Evolutionary conservation across 2,329 filamentous ascomycete genomes (phyloP), one percentile per base, ranked within the genome.

Genomic region (Fusarium sp.): DNA sequence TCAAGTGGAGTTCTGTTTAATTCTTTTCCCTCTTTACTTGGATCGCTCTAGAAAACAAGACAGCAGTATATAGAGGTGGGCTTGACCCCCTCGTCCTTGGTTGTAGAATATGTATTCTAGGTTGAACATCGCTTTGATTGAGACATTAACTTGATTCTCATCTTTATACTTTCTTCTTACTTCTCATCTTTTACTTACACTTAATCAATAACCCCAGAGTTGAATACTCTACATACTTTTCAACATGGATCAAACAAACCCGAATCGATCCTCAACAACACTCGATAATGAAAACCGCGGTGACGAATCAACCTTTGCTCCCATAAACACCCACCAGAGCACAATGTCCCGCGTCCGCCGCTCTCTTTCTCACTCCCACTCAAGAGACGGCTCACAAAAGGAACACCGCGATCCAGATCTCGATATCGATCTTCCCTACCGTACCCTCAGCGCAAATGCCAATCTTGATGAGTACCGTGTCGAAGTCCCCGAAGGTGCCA

Each of bases 381-480:
- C 47, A 30, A 51, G 47, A 30, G 60, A 69, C 31, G 38, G 55
- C 15, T 68, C 71, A 9, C 74, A 36, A 9, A 82, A 82, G 61
- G 80, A 82, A 59, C 49, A 68, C 12, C 73, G 74, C 42, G 80
- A 83, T 64, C 81, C 81, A 9, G 70, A 79, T 28, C 74, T 83
- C 49, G 84, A 86, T 71, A 73, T 84, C 50, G 83, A 91, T 72
- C 83, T 93, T 1, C 91, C 91, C 4, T 88, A 88, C 73, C 87
- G 90, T 67, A 90, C 88, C 16, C 81, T 93, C 30, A 88, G 81
- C 65, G 81, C 83, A 54, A 78, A 80, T 38, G 88, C 88, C 65
- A 87, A 91, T 75, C 80, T 93, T 57, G 83, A 85, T 34, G 91
- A 93, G 79, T 93, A 91, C 77, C 88, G 84, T 3, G 80, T 83